phyloP scores from a whole-genome alignment of 176 grass and related monocot genomes.

The Carex cristatella region DNA sequence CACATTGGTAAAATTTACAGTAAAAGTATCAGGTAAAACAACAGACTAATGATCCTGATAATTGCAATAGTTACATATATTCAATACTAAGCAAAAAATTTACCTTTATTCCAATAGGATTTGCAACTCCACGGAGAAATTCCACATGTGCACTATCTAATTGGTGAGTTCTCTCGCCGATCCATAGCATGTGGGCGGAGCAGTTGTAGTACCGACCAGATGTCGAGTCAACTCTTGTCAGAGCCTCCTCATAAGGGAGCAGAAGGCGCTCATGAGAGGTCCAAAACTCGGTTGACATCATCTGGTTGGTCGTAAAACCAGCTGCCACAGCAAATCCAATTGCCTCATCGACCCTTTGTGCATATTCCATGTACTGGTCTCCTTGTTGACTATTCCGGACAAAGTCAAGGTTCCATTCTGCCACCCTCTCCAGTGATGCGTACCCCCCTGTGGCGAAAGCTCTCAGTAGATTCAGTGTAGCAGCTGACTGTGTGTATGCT shows the following conservation, averaged over 20 bases:
- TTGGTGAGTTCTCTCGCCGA: slow-evolving; percentile 53
- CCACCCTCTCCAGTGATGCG: slow-evolving; percentile 36
- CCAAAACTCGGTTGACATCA: slow-evolving; percentile 51
- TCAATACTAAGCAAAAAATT: background rate
- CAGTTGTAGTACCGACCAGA: slow-evolving; percentile 38
- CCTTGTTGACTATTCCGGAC: slow-evolving; percentile 30
- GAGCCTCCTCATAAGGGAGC: slow-evolving; percentile 51
- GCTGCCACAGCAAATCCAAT: slow-evolving; percentile 38
- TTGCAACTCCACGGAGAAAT: slow-evolving; percentile 51
- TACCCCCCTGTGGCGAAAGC: slow-evolving; percentile 38
- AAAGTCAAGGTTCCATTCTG: slow-evolving; percentile 52
- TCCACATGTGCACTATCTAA: slow-evolving; percentile 57
- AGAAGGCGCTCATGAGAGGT: slow-evolving; percentile 63
- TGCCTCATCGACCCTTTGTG: slow-evolving; percentile 38
- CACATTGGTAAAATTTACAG: background rate
- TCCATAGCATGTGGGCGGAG: slow-evolving; percentile 56
- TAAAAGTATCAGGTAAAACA: background rate
- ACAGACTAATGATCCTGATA: background rate
- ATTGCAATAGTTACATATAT: background rate
- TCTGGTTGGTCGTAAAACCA: slow-evolving; percentile 39
- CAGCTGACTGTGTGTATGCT: slow-evolving; percentile 43
- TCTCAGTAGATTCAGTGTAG: slow-evolving; percentile 45
- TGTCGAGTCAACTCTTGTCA: slow-evolving; percentile 42
- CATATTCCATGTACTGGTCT: slow-evolving; percentile 41
- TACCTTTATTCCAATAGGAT: slow-evolving; percentile 58